Conservation (phyloP, 768 basidiomycete species). For the Kwoniella pini region DNA sequence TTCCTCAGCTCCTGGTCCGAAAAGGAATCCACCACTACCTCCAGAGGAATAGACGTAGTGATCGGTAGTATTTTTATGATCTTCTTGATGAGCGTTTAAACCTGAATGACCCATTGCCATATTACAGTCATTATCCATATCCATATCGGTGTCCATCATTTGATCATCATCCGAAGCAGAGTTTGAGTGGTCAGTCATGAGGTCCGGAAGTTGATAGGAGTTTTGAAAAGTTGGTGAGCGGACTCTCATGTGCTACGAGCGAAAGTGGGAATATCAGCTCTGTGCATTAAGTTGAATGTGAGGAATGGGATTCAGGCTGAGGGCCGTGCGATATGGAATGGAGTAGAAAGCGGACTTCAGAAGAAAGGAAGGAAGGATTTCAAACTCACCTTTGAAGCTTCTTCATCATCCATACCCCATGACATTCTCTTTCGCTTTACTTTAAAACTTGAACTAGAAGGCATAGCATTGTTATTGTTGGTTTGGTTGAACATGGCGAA, state of each 20-base stretch:
- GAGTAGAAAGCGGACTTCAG: neutral
- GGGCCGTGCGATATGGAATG: neutral
- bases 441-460: slow-evolving; percentile 33
- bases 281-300: neutral
- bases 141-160: slow-evolving; percentile 38
- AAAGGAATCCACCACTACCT: slow-evolving; percentile 44
- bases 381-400: slow-evolving; percentile 33
- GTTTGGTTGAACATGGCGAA: slow-evolving; percentile 19
- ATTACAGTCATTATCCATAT: slow-evolving; percentile 21
- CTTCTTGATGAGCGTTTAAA: slow-evolving; percentile 1
- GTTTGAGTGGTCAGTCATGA: slow-evolving; percentile 43
- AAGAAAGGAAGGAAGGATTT: neutral
- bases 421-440: slow-evolving; percentile 41
- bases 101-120: slow-evolving; percentile 28
- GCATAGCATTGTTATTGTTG: slow-evolving; percentile 13
- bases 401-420: slow-evolving; percentile 33
- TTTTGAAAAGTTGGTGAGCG: slow-evolving; percentile 35
- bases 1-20: slow-evolving; percentile 47
- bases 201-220: slow-evolving; percentile 28
- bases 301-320: neutral
- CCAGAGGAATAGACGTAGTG: slow-evolving; percentile 27
- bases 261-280: slow-evolving; percentile 4
- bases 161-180: slow-evolving; percentile 45
- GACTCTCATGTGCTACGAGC: slow-evolving; percentile 38
- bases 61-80: neutral